phyloP scores from a whole-genome alignment of 2,329 filamentous ascomycete species.

The Fusarium denticulatum region DNA sequence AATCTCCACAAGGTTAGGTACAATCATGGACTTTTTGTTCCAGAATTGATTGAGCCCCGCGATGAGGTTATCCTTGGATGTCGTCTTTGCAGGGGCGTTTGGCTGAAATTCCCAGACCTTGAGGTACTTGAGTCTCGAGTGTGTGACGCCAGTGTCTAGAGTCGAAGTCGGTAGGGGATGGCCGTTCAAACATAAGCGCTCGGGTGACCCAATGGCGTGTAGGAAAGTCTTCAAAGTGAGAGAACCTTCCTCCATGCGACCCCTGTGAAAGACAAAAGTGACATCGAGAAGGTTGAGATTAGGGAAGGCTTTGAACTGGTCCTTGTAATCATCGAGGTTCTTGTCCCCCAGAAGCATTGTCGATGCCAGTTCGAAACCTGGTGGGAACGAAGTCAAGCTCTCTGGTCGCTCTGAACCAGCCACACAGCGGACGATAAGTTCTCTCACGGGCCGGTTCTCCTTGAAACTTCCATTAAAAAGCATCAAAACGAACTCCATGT shows the following conservation, averaged over 20 bases:
- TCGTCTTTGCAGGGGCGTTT: not conserved
- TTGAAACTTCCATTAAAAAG: constrained; percentile 11
- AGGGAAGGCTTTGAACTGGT: constrained; percentile 22
- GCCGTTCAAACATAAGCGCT: constrained; percentile 4
- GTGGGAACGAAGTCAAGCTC: not conserved
- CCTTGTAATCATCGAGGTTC: constrained; percentile 10
- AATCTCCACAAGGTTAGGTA: constrained; percentile 20
- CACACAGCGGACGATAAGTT: constrained; percentile 8
- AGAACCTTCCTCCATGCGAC: constrained; percentile 4
- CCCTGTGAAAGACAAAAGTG: not conserved
- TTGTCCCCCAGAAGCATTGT: not conserved
- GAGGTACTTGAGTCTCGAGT: constrained; percentile 15
- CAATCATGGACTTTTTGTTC: not conserved
- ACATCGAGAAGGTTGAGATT: constrained; percentile 10
- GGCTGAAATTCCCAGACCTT: not conserved
- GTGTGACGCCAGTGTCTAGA: not conserved
- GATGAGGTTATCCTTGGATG: not conserved
- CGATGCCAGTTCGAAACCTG: not conserved
- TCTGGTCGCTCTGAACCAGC: constrained; percentile 2
- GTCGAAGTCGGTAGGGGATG: not conserved
- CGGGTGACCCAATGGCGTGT: constrained; percentile 21
- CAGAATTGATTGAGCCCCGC: constrained; percentile 14
- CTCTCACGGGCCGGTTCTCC: constrained; percentile 9
- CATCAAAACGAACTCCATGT: constrained; percentile 20
- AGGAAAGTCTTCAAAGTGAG: constrained; percentile 13